Percentiles rank a stretch among this genome's conserved stretches.
Conservation (phyloP, 1,284 basidiomycete genomes). For the Cutaneotrichosporon sp. region DNA sequence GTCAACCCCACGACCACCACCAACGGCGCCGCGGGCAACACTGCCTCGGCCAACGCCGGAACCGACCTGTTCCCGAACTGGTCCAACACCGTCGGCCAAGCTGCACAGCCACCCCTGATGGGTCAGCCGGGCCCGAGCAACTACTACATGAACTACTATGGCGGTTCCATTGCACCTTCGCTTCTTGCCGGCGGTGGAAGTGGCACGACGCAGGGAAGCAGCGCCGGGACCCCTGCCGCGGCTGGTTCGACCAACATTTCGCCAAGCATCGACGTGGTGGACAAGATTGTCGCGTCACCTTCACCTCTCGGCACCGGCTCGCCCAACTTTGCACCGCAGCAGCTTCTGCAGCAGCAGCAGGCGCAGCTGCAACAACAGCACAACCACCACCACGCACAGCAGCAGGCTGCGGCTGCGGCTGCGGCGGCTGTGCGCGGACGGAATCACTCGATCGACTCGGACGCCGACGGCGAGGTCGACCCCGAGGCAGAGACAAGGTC, state of each 20-base stretch:
- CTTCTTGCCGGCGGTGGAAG: slow-evolving; percentile 19
- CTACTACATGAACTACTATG: slow-evolving; percentile 17
- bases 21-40: slow-evolving; percentile 2
- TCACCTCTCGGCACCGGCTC: slow-evolving; percentile 8
- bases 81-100: slow-evolving; percentile 6
- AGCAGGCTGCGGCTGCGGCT: no score
- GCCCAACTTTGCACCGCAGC: neutral
- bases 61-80: slow-evolving; percentile 21
- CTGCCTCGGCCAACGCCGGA: slow-evolving; percentile 5
- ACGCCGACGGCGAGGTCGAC: slow-evolving; percentile 28
- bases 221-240: neutral
- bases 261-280: slow-evolving; percentile 31
- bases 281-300: slow-evolving; percentile 26
- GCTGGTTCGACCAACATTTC: slow-evolving; percentile 12
- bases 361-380: slow-evolving; percentile 1
- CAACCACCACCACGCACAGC: slow-evolving; percentile 4
- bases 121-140: slow-evolving; percentile 9
- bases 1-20: neutral
- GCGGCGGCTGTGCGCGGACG: neutral
- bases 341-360: slow-evolving; percentile 2
- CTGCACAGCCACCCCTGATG: slow-evolving; percentile 7
- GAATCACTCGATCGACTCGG: slow-evolving; percentile 29
- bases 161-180: slow-evolving; percentile 29
- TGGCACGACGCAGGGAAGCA: neutral
- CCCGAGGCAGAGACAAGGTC: slow-evolving; percentile 15